Evolutionary conservation across 306 rosid genomes (phyloP).

Genomic region (Ziziphus jujuba): DNA sequence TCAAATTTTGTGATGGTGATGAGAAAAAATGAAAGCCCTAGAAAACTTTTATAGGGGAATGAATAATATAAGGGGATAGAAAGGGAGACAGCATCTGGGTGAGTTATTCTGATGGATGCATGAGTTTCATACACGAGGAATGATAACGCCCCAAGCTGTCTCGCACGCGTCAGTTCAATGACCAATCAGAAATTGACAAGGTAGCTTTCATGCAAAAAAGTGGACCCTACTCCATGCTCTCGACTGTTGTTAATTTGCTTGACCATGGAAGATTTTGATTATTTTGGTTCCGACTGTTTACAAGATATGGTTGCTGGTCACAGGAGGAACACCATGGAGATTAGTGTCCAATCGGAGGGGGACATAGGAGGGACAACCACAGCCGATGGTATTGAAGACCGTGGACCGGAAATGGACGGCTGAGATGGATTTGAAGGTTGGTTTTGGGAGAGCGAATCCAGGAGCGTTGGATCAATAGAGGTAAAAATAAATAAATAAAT

Average conservation of each 20-base stretch:
- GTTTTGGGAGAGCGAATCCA: slow-evolving; percentile 13
- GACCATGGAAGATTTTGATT: neutral
- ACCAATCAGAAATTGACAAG: slow-evolving; percentile 38
- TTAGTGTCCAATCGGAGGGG: slow-evolving; percentile 35
- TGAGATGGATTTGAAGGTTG: slow-evolving; percentile 21
- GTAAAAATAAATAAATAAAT: too few relatives aligned
- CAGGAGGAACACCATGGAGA: slow-evolving; percentile 36
- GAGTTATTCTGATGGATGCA: slow-evolving; percentile 41
- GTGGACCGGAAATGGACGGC: slow-evolving; percentile 48
- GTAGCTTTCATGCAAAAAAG: neutral
- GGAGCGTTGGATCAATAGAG: slow-evolving; percentile 42
- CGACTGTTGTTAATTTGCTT: neutral
- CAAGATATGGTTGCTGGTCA: slow-evolving; percentile 37
- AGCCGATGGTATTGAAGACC: slow-evolving; percentile 32
- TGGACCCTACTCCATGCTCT: slow-evolving; percentile 20
- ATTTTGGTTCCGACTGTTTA: slow-evolving; percentile 8
- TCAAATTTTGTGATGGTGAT: slow-evolving; percentile 8
- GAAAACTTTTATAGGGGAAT: slow-evolving; percentile 44
- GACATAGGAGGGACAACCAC: slow-evolving; percentile 45
- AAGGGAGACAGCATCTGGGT: slow-evolving; percentile 18
- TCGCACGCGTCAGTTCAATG: slow-evolving; percentile 37
- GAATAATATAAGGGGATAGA: slow-evolving; percentile 28
- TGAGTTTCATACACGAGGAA: slow-evolving; percentile 25
- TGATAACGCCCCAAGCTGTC: slow-evolving; percentile 8
- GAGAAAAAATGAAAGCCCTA: slow-evolving; percentile 8